Evolutionary conservation across 768 basidiomycete species (phyloP), one percentile per base, ranked within the genome.

Genomic region (Chiua virens): DNA sequence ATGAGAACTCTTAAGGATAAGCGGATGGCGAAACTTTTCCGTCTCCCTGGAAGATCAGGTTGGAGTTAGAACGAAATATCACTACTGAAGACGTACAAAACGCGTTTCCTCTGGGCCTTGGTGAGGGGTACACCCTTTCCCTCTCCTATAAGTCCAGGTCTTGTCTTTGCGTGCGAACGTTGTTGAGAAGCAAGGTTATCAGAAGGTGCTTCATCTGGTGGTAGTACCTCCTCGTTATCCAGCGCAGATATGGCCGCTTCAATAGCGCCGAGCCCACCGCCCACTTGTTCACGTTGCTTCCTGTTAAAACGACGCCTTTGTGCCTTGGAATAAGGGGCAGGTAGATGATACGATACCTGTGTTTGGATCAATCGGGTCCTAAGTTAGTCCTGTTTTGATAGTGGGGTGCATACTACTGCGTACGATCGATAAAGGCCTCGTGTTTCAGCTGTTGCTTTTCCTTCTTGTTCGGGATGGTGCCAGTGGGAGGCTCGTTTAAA

Each of bases 241-340:
- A 89, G 66, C 18, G 78, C 73, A 25, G 76, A 73, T 54, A 89
- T 74, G n/a, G 76, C 85, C 8, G 67, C 68, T 52, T 79, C 74
- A 38, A 84, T 76, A 25, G 79, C 78, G 32, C 71, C 67, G 47
- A 83, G 64, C 10, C 79, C 78, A 45, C 76, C 75, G 1, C 73
- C 79, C 20, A 83, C 57, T 58, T 85, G 78, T 61, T 85, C 83
- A 48, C 77, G 83, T 43, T 78, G 82, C 61, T 82, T 88, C 58
- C 82, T 82, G 62, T 88, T 89, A 61, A 85, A 60, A 27, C 89
- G 81, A 21, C 87, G 80, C 39, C 70, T 73, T 61, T 90, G 89
- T 18, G 82, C 85, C 67, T 84, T 90, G 0, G 89, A 90, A 62
- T 86, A 83, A 18, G 82, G 81, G 1, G 75, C 69, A n/a, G 35